Evolutionary conservation across 257 asterid genomes (phyloP).

Genomic region (Gentiana dahurica): DNA sequence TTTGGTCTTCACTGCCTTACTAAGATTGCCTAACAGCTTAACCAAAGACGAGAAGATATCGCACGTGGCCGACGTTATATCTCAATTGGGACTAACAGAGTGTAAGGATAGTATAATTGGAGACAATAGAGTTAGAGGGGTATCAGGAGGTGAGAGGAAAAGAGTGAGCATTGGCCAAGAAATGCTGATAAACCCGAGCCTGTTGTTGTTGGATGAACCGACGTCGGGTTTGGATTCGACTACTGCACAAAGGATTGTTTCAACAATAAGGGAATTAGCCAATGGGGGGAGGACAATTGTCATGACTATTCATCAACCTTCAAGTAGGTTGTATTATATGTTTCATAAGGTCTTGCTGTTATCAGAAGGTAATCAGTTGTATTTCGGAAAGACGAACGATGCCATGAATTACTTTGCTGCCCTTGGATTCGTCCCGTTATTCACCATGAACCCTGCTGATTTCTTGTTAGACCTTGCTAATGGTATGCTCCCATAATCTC

Average conservation of each 20-base stretch:
- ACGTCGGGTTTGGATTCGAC: constrained; percentile 84
- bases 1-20: constrained; percentile 54
- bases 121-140: constrained; percentile 35
- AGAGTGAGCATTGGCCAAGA: constrained; percentile 86
- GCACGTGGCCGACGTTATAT: constrained; percentile 44
- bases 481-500: constrained; percentile 23
- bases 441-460: constrained; percentile 83
- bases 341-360: constrained; percentile 62
- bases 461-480: constrained; percentile 78
- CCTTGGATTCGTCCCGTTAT: constrained; percentile 40
- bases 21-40: constrained; percentile 45
- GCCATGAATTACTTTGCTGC: constrained; percentile 48
- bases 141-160: constrained; percentile 78
- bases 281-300: constrained; percentile 58
- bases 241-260: constrained; percentile 60
- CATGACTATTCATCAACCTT: constrained; percentile 86
- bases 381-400: constrained; percentile 41
- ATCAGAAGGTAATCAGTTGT: constrained; percentile 63
- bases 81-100: constrained; percentile 43
- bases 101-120: constrained; percentile 53
- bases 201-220: constrained; percentile 72
- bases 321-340: constrained; percentile 65
- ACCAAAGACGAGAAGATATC: constrained; percentile 25
- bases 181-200: constrained; percentile 69
- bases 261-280: constrained; percentile 49